These are phyloP conservation scores for Fistulina hepatica DNA, from an alignment of 1,284 basidiomycete genomes.

Conservation along the genomic window DNA sequence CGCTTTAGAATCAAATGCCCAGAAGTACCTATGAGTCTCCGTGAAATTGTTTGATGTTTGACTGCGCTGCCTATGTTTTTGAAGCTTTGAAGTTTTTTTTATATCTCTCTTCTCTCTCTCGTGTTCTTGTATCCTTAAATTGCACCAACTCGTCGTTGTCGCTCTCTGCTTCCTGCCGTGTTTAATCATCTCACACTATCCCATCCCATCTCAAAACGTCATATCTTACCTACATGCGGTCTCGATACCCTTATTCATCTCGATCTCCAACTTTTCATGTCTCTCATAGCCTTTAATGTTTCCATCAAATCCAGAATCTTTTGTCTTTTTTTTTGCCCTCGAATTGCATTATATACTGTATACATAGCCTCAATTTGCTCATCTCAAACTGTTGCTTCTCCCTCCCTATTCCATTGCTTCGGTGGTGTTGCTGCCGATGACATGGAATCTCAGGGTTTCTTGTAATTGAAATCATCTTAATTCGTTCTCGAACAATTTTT, in stretches of 20 bases:
- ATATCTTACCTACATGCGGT: conserved; percentile 7
- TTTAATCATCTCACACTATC: no score
- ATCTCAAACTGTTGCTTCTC: conserved; percentile 25
- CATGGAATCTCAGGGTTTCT: no score
- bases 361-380: conserved; percentile 12
- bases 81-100: conserved; percentile 46
- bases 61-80: conserved; percentile 36
- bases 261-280: conserved; percentile 2
- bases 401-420: conserved; percentile 25
- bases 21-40: conserved; percentile 79
- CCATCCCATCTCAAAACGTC: no score
- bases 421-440: no score
- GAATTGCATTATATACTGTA: conserved; percentile 12
- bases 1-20: conserved; percentile 38
- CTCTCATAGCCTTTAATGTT: conserved; percentile 6
- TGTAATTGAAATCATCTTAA: no score
- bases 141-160: no score
- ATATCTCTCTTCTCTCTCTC: neutral
- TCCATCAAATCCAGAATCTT: conserved; percentile 4
- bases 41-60: conserved; percentile 64
- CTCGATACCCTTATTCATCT: conserved; percentile 2
- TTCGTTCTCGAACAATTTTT: no score
- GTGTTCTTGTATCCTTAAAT: no score
- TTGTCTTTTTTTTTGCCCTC: conserved; percentile 16
- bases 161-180: no score